These are phyloP conservation scores for Annulohypoxylon moriforme DNA, from an alignment of 495 filamentous ascomycete species.

Conservation along the genomic window DNA sequence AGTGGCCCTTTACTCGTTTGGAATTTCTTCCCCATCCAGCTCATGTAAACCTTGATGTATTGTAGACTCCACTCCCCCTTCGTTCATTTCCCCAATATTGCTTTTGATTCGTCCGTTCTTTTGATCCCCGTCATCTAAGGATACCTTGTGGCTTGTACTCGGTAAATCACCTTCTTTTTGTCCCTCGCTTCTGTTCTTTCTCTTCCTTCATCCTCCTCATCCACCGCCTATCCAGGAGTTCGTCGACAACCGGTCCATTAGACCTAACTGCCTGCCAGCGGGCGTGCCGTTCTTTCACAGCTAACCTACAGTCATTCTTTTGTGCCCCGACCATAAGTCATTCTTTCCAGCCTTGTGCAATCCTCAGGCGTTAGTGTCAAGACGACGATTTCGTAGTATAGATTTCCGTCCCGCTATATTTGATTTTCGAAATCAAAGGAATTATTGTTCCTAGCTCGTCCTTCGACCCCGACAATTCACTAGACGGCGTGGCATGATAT, in stretches of 20 bases:
- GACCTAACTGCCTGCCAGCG: constrained; percentile 56
- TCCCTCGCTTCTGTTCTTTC: constrained; percentile 49
- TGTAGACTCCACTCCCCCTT: constrained; percentile 47
- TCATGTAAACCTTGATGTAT: constrained; percentile 27
- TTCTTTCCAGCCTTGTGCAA: constrained; percentile 35
- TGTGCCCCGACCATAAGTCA: constrained; percentile 42
- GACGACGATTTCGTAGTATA: constrained; percentile 39
- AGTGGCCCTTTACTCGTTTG: constrained; percentile 39
- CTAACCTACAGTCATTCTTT: constrained; percentile 52
- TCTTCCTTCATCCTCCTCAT: constrained; percentile 49
- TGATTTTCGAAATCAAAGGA: constrained; percentile 29
- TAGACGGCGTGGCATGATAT: constrained; percentile 1
- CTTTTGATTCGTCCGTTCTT: constrained; percentile 46
- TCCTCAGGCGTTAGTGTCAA: constrained; percentile 37
- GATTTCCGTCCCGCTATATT: constrained; percentile 25
- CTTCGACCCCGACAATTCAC: constrained; percentile 31
- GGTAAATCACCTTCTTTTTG: constrained; percentile 45
- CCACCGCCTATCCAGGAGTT: constrained; percentile 44
- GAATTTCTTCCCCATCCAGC: constrained; percentile 25
- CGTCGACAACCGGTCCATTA: constrained; percentile 45
- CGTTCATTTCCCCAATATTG: constrained; percentile 50
- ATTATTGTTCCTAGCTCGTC: constrained; percentile 16
- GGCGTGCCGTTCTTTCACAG: constrained; percentile 61
- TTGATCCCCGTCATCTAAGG: constrained; percentile 35
- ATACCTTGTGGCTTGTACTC: constrained; percentile 32